Percentiles rank a stretch among this genome's conserved stretches.
Evolutionary conservation across 2,329 filamentous ascomycete genomes (phyloP).

Genomic region (Stachybotrys chartarum): DNA sequence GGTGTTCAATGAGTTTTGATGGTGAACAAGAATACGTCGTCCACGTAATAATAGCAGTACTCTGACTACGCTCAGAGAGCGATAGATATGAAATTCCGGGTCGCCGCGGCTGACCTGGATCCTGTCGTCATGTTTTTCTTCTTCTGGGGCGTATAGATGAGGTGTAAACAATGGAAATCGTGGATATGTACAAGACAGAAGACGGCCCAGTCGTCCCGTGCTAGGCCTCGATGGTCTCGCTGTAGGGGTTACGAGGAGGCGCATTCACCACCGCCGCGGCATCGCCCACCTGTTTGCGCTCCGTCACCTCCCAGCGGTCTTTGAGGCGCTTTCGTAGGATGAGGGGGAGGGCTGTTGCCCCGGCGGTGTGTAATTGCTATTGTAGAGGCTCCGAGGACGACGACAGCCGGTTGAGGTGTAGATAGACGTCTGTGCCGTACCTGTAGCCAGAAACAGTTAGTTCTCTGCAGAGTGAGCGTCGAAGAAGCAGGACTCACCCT

Average conservation of each 20-base stretch:
- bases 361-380: slow-evolving; percentile 65
- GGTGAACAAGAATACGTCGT: too few species aligned
- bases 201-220: neutral
- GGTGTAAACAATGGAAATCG: too few species aligned
- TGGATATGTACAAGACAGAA: neutral
- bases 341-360: slow-evolving; percentile 23
- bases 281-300: slow-evolving; percentile 86
- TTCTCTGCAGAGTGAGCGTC: slow-evolving; percentile 1
- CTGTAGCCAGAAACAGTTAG: slow-evolving; percentile 36
- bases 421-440: slow-evolving; percentile 97
- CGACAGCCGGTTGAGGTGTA: slow-evolving; percentile 91
- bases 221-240: slow-evolving; percentile 20
- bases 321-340: slow-evolving; percentile 59
- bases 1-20: too few species aligned
- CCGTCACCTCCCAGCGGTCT: slow-evolving; percentile 64
- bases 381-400: slow-evolving; percentile 94
- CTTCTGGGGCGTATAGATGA: too few species aligned
- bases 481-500: slow-evolving; percentile 48
- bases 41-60: too few species aligned
- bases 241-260: slow-evolving; percentile 26
- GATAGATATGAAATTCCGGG: too few species aligned
- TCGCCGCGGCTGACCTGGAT: too few species aligned
- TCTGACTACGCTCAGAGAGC: too few species aligned
- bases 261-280: slow-evolving; percentile 67
- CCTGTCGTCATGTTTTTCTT: too few species aligned